A percentile compares a stretch with the other conserved stretches of the same genome.
Evolutionary conservation across 371 early-diverging fungal genomes (phyloP).

Genomic region (Lichtheimia ramosa): DNA sequence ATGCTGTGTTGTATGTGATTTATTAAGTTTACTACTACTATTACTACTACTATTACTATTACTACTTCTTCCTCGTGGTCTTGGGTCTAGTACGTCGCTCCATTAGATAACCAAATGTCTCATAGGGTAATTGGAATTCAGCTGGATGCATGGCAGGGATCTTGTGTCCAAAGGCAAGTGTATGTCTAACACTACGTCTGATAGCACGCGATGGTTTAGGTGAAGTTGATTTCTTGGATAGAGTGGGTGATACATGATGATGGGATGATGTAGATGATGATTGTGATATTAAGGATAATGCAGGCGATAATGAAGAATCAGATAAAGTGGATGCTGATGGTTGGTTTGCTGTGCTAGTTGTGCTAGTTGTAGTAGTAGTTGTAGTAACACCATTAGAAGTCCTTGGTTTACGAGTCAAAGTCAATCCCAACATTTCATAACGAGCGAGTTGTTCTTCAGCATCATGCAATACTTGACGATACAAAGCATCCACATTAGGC

Average conservation of each 20-base stretch:
- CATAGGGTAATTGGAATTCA: constrained; percentile 48
- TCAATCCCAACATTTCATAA: constrained; percentile 53
- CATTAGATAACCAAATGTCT: constrained; percentile 28
- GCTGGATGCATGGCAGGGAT: constrained; percentile 38
- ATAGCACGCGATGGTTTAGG: neutral
- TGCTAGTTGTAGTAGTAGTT: neutral
- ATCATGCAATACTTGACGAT: constrained; percentile 47
- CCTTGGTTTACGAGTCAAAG: constrained; percentile 2
- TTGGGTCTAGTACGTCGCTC: constrained; percentile 8
- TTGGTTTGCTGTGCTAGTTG: neutral
- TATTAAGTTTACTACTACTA: constrained; percentile 2
- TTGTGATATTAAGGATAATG: constrained; percentile 17
- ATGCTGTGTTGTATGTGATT: neutral
- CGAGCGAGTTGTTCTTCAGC: constrained; percentile 53
- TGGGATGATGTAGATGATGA: constrained; percentile 3
- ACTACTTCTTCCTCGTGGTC: neutral
- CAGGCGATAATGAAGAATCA: constrained; percentile 11
- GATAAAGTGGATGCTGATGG: neutral
- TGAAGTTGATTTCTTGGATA: constrained; percentile 8
- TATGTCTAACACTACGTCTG: constrained; percentile 18
- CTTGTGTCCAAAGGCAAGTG: constrained; percentile 54
- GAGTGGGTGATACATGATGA: neutral
- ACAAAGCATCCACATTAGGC: constrained; percentile 41
- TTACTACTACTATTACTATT: neutral
- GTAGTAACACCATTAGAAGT: neutral